phyloP scores from a whole-genome alignment of 768 basidiomycete species.

The Mycena galopus region DNA sequence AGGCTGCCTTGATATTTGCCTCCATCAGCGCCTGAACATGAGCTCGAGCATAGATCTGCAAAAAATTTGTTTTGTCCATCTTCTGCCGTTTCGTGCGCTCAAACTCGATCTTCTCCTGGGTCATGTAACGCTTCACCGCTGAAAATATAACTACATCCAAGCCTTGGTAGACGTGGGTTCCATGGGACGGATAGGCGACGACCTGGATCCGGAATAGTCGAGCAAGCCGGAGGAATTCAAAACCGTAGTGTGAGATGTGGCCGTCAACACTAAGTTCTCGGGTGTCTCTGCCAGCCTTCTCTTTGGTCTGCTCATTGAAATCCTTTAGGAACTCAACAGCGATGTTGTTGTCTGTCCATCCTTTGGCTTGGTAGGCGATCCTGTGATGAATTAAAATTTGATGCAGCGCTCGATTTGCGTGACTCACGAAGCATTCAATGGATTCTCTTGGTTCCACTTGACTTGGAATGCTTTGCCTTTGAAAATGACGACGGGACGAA shows the following conservation, averaged over 20 bases:
- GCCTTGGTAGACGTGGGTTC: slow-evolving; percentile 44
- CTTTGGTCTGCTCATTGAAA: slow-evolving; percentile 54
- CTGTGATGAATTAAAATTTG: slow-evolving; percentile 27
- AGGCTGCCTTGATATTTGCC: slow-evolving; percentile 45
- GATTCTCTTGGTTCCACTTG: slow-evolving; percentile 23
- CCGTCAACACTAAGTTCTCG: slow-evolving; percentile 59
- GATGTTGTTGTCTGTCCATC: slow-evolving; percentile 55
- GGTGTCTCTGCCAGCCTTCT: slow-evolving; percentile 46
- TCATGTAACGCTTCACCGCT: slow-evolving; percentile 26
- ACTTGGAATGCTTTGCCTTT: slow-evolving; percentile 28
- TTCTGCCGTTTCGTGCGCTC: slow-evolving; percentile 41
- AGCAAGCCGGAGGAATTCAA: slow-evolving; percentile 54
- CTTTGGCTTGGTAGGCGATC: slow-evolving; percentile 49
- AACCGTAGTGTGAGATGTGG: slow-evolving; percentile 58
- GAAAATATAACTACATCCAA: slow-evolving; percentile 38
- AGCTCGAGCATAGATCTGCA: slow-evolving; percentile 41
- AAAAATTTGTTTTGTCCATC: slow-evolving; percentile 37
- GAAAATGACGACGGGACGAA: slow-evolving; percentile 24
- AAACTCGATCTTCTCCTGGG: slow-evolving; percentile 26
- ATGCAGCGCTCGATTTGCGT: neutral
- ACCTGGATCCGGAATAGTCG: slow-evolving; percentile 52
- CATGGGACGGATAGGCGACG: slow-evolving; percentile 60
- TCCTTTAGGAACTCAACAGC: slow-evolving; percentile 53
- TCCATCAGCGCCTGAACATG: slow-evolving; percentile 42
- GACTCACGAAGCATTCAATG: slow-evolving; percentile 8